Conservation (phyloP, 257 asterid species). For the Solanum tacnaense region DNA sequence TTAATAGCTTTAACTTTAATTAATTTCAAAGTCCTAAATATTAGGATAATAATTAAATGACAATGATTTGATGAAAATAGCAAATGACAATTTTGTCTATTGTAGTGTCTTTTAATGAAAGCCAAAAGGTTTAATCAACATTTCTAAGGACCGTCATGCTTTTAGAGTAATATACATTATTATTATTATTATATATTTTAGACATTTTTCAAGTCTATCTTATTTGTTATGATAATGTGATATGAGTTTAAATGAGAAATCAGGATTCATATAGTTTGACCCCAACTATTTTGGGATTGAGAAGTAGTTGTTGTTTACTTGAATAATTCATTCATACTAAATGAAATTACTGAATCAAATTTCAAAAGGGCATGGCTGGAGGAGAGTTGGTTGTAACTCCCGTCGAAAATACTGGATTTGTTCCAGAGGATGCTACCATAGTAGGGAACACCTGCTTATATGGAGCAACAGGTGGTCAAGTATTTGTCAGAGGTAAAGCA, state of each 20-base stretch:
- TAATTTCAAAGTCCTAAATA: not conserved
- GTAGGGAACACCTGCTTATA: conserved; percentile 95
- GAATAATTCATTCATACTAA: not conserved
- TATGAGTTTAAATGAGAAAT: not conserved
- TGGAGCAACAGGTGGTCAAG: conserved; percentile 96
- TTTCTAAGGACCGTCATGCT: not conserved
- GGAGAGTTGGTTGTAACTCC: conserved; percentile 90
- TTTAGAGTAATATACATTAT: not conserved
- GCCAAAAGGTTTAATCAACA: not conserved
- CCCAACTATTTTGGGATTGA: not conserved
- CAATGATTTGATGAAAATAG: not conserved
- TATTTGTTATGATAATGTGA: not conserved
- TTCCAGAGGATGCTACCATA: conserved; percentile 88
- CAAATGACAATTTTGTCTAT: not conserved
- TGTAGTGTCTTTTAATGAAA: not conserved
- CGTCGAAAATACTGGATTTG: conserved; percentile 59
- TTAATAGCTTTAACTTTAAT: not conserved
- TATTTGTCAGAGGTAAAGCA: conserved; percentile 81
- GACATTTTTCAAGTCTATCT: not conserved
- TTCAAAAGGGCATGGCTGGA: conserved; percentile 91
- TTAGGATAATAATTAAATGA: not conserved
- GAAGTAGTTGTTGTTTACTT: not conserved
- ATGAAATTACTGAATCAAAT: conserved; percentile 2
- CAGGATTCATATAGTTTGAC: not conserved
- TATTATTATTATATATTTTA: not conserved